Conservation (phyloP, 2,329 filamentous ascomycete genomes). For the Colletotrichum zoysiae region DNA sequence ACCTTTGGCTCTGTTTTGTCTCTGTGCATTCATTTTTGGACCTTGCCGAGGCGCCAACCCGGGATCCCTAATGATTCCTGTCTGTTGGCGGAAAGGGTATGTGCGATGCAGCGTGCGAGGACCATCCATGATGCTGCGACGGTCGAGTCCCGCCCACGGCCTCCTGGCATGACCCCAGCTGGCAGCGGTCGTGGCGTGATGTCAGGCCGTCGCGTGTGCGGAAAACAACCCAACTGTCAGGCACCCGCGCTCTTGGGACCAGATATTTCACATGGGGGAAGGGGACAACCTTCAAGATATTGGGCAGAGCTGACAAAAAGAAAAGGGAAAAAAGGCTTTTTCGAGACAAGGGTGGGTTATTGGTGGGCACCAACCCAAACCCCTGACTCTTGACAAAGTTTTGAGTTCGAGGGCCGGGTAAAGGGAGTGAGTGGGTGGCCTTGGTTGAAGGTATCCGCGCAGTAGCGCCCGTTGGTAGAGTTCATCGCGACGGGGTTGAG, state of each 20-base stretch:
- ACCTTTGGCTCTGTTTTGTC: neutral
- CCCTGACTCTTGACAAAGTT: neutral
- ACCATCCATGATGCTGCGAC: neutral
- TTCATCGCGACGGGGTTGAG: neutral
- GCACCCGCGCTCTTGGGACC: constrained; percentile 18
- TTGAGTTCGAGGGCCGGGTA: neutral
- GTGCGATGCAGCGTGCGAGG: neutral
- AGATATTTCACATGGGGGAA: constrained; percentile 3
- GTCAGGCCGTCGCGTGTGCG: constrained; percentile 9
- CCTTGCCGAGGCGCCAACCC: too few relatives aligned
- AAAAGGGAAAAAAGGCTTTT: neutral
- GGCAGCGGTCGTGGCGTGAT: neutral
- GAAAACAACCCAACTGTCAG: constrained; percentile 2
- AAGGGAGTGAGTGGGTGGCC: too few relatives aligned
- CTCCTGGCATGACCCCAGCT: constrained; percentile 18
- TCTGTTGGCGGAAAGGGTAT: too few relatives aligned
- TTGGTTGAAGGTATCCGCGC: neutral
- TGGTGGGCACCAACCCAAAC: neutral
- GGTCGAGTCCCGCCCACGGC: neutral
- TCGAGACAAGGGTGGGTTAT: neutral
- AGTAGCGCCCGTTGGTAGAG: neutral
- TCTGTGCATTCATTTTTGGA: neutral
- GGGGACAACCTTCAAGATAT: neutral
- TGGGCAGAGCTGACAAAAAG: constrained; percentile 5
- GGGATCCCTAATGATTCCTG: too few relatives aligned